A percentile compares a stretch with the other conserved stretches of the same genome.
phyloP scores from a whole-genome alignment of 441 rosid species.

The Populus tomentosa region DNA sequence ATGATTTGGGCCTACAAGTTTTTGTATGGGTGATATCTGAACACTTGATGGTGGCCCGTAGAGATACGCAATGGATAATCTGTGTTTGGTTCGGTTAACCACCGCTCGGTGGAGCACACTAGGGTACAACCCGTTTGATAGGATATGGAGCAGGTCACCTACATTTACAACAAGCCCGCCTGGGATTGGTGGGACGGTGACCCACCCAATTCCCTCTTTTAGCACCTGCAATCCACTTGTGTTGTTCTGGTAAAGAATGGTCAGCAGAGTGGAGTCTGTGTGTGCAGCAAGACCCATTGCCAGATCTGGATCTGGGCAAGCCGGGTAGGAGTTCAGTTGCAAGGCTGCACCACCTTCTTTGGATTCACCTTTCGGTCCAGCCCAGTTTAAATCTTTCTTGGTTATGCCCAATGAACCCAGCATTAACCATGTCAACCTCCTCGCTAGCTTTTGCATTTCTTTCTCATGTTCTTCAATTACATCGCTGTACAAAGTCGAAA shows the following conservation, averaged over 20 bases:
- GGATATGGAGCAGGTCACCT: conserved; percentile 80
- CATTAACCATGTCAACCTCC: conserved; percentile 58
- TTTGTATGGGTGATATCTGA: conserved; percentile 57
- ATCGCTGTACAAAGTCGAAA: conserved; percentile 31
- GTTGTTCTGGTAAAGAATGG: conserved; percentile 68
- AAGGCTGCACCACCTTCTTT: conserved; percentile 45
- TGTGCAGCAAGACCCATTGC: conserved; percentile 95
- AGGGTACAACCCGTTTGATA: conserved; percentile 70
- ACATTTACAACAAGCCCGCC: conserved; percentile 67
- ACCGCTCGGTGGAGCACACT: conserved; percentile 77
- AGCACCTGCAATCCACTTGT: conserved; percentile 72
- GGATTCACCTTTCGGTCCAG: conserved; percentile 42
- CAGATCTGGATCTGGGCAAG: conserved; percentile 78
- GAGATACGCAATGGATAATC: conserved; percentile 68
- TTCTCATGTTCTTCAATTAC: conserved; percentile 46
- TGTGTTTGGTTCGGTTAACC: conserved; percentile 52
- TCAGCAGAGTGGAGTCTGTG: conserved; percentile 80
- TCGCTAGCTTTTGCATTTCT: conserved; percentile 65
- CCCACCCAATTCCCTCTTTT: conserved; percentile 67
- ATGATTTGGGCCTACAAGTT: conserved; percentile 45
- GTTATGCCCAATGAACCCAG: conserved; percentile 63
- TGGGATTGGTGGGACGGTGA: conserved; percentile 58
- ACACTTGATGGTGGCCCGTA: conserved; percentile 65
- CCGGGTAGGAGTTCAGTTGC: conserved; percentile 77
- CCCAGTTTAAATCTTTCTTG: conserved; percentile 56